These are phyloP conservation scores for Cutaneotrichosporon arboriforme DNA, from an alignment of 1,284 basidiomycete genomes.

Conservation along the genomic window DNA sequence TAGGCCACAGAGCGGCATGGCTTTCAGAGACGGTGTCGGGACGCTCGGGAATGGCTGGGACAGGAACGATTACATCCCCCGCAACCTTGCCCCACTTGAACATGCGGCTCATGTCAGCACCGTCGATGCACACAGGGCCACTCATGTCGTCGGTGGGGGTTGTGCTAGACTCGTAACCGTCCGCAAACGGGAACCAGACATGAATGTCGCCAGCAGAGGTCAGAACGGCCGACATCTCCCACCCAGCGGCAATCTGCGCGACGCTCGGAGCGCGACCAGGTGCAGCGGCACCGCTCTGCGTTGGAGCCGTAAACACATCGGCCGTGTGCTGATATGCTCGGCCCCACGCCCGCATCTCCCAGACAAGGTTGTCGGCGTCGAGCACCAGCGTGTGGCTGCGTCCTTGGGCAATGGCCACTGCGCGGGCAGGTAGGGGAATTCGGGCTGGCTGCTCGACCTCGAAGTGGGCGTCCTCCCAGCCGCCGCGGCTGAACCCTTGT, in stretches of 20 bases:
- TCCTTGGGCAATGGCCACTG: constrained; percentile 31
- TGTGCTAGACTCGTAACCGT: constrained; percentile 32
- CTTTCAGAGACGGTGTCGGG: constrained; percentile 48
- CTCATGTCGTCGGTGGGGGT: constrained; percentile 14
- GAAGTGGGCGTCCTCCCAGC: constrained; percentile 30
- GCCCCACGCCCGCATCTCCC: constrained; percentile 41
- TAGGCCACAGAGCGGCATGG: constrained; percentile 42
- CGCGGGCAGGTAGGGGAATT: constrained; percentile 35
- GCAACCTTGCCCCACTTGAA: constrained; percentile 35
- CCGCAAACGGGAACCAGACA: constrained; percentile 63
- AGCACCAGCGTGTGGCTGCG: constrained; percentile 39
- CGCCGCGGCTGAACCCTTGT: constrained; percentile 61
- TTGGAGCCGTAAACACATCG: constrained; percentile 28
- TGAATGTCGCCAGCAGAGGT: constrained; percentile 64
- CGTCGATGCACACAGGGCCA: constrained; percentile 31
- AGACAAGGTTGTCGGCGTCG: constrained; percentile 42
- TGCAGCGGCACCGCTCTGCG: constrained; percentile 20
- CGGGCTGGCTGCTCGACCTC: constrained; percentile 28
- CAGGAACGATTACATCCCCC: constrained; percentile 17
- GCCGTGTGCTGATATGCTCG: constrained; percentile 41
- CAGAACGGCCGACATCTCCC: constrained; percentile 66
- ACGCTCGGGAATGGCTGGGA: constrained; percentile 35
- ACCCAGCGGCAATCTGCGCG: constrained; percentile 67
- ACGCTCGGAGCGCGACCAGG: constrained; percentile 27
- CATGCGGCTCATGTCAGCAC: constrained; percentile 35